Conservation (phyloP, 805 yeast genomes). For the Pichia eremophila region DNA sequence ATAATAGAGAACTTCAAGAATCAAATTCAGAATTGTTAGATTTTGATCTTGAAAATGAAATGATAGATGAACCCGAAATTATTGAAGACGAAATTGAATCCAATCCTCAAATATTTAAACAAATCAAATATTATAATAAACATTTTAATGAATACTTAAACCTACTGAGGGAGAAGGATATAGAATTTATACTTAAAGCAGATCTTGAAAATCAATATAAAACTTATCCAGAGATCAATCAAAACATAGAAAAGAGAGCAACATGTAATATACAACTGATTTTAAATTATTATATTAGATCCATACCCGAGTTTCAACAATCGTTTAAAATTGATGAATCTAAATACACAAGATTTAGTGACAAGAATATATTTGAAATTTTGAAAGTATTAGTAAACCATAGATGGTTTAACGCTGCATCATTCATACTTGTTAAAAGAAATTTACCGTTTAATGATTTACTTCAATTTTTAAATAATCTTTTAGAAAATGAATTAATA, state of each 20-base stretch:
- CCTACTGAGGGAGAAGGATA: background rate
- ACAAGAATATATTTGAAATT: background rate
- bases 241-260: background rate
- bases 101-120: background rate
- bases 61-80: background rate
- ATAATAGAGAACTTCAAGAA: background rate
- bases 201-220: background rate
- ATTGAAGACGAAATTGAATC: background rate
- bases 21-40: background rate
- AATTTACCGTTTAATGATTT: conserved; percentile 5
- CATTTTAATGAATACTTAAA: conserved; percentile 5
- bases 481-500: conserved; percentile 4
- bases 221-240: background rate
- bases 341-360: background rate
- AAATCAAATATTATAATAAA: background rate
- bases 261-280: conserved; percentile 1
- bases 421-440: conserved; percentile 6
- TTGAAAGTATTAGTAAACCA: background rate
- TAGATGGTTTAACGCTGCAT: conserved; percentile 11
- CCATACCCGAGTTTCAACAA: conserved; percentile 2
- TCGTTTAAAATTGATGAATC: background rate
- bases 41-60: background rate
- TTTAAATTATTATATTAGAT: conserved; percentile 4
- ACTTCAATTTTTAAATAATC: conserved; percentile 3
- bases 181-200: background rate